Percentiles rank a stretch among this genome's conserved stretches.
Evolutionary conservation across 441 rosid species (phyloP).

Genomic region (Syzygium syzygioides): DNA sequence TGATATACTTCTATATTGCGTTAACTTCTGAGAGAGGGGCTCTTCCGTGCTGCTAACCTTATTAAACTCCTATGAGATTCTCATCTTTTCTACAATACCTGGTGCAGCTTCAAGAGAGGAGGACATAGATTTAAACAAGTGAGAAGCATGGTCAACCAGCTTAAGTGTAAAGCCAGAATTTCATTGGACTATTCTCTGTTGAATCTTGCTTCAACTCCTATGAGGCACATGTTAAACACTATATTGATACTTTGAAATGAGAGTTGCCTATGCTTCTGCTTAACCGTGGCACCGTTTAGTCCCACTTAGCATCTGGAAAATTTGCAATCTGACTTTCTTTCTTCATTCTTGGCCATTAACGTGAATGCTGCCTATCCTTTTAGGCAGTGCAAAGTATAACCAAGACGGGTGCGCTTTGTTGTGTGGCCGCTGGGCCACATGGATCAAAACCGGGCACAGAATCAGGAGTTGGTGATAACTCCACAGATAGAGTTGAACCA

Average conservation of each 20-base stretch:
- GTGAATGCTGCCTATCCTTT: slow-evolving; percentile 11
- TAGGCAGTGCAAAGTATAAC: slow-evolving; percentile 39
- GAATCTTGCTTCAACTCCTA: not conserved
- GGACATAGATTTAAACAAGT: not conserved
- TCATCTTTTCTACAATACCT: not conserved
- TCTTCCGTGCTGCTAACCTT: not conserved
- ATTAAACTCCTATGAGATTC: not conserved
- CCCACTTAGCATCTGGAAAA: not conserved
- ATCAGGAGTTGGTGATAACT: slow-evolving; percentile 22
- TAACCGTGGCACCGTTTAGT: not conserved
- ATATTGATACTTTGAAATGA: not conserved
- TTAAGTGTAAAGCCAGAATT: not conserved
- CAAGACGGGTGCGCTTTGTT: slow-evolving; percentile 95
- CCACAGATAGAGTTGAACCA: slow-evolving; percentile 38
- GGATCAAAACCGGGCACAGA: slow-evolving; percentile 45
- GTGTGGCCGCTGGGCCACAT: slow-evolving; percentile 96
- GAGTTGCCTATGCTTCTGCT: not conserved
- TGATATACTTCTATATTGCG: not conserved
- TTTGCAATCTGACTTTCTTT: not conserved
- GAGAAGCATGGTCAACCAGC: not conserved
- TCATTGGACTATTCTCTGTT: not conserved
- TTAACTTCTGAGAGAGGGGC: not conserved
- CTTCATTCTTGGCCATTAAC: not conserved
- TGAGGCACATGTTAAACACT: not conserved
- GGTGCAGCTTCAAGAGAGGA: not conserved